Evolutionary conservation across 352 stramenopile species (phyloP).

Genomic region (Globisporangium heterothallicum): DNA sequence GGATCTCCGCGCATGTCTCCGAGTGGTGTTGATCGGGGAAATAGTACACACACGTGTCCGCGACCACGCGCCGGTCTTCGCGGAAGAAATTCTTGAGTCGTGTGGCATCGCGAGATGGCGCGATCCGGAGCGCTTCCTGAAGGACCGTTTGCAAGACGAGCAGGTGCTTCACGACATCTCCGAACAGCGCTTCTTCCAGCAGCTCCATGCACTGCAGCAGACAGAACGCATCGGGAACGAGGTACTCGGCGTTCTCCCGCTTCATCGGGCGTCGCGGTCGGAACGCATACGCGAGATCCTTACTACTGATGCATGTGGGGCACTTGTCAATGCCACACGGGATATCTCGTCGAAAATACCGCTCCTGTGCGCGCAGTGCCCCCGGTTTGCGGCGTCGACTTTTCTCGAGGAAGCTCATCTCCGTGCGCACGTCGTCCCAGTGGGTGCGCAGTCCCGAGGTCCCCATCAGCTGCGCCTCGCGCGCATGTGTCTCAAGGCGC

Average conservation of each 20-base stretch:
- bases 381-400: constrained; percentile 71
- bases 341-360: constrained; percentile 67
- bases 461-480: constrained; percentile 11
- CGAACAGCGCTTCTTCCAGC: constrained; percentile 52
- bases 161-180: constrained; percentile 27
- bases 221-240: constrained; percentile 67
- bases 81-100: constrained; percentile 65
- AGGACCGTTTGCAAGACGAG: constrained; percentile 73
- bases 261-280: constrained; percentile 24
- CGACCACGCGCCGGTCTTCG: constrained; percentile 44
- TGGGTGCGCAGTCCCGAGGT: constrained; percentile 11
- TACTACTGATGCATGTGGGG: constrained; percentile 24
- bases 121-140: constrained; percentile 55
- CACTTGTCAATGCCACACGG: constrained; percentile 62
- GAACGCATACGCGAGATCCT: constrained; percentile 12
- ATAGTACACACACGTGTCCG: constrained; percentile 40
- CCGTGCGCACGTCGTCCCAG: constrained; percentile 53
- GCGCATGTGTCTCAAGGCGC: constrained; percentile 20
- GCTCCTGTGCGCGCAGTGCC: constrained; percentile 58
- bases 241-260: constrained; percentile 38
- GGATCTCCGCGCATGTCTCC: constrained; percentile 44
- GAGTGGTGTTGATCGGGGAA: constrained; percentile 74
- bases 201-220: constrained; percentile 78
- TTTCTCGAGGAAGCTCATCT: constrained; percentile 66
- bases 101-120: constrained; percentile 54